phyloP scores from a whole-genome alignment of 176 grass and related monocot species.

The Oryza brachyantha region DNA sequence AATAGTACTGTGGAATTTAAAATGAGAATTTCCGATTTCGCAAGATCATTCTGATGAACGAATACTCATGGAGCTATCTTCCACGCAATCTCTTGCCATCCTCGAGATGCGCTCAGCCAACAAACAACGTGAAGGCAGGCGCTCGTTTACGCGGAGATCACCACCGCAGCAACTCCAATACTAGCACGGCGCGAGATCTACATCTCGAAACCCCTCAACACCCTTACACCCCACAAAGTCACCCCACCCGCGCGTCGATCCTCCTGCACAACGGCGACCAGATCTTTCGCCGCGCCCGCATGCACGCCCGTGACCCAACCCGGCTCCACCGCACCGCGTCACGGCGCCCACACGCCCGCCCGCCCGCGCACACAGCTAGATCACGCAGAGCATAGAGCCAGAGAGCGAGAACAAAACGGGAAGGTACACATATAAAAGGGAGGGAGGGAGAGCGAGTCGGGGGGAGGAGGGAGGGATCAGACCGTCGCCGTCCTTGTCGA shows the following conservation, averaged over 20 bases:
- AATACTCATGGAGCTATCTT: neutral
- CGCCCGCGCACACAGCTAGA: neutral
- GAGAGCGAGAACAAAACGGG: too few relatives aligned
- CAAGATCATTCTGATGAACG: neutral
- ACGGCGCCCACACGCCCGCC: neutral
- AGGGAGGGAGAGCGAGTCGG: too few relatives aligned
- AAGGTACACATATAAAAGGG: too few relatives aligned
- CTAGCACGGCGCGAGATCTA: constrained; percentile 10
- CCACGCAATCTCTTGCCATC: neutral
- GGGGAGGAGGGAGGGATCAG: neutral
- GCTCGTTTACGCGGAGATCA: neutral
- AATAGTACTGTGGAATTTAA: neutral
- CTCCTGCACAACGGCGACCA: neutral
- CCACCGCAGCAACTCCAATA: neutral
- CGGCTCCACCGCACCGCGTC: neutral
- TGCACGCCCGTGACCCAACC: neutral
- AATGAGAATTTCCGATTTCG: neutral
- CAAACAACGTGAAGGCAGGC: neutral
- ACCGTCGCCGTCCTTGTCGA: constrained; percentile 85
- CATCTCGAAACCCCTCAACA: neutral
- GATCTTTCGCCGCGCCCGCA: neutral
- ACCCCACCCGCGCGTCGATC: constrained; percentile 7
- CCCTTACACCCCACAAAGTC: neutral
- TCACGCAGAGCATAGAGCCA: neutral
- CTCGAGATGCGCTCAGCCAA: neutral